These are phyloP conservation scores for Kwoniella europaea DNA, from an alignment of 768 basidiomycete species.

Conservation along the genomic window DNA sequence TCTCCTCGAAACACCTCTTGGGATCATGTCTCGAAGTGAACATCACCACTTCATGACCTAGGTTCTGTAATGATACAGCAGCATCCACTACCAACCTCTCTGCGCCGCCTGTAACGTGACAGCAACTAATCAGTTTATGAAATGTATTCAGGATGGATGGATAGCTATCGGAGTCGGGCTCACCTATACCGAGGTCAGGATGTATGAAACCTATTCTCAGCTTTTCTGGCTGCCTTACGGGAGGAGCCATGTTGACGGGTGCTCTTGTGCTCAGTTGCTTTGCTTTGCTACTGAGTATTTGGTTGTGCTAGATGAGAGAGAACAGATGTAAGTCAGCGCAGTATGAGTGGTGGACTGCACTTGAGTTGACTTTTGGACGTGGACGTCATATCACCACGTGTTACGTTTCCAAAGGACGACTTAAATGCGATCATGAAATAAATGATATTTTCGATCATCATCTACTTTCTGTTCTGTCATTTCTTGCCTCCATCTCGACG, in stretches of 20 bases:
- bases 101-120: slow-evolving; percentile 74
- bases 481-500: slow-evolving; percentile 4
- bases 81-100: slow-evolving; percentile 95
- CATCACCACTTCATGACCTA: slow-evolving; percentile 83
- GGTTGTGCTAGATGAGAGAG: no score
- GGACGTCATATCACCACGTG: slow-evolving; percentile 1
- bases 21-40: slow-evolving; percentile 94
- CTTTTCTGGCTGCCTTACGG: slow-evolving; percentile 25
- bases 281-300: slow-evolving; percentile 5
- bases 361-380: background rate
- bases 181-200: slow-evolving; percentile 93
- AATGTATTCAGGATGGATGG: background rate
- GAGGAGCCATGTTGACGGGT: background rate
- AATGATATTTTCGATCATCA: slow-evolving; percentile 1
- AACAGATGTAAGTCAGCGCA: no score
- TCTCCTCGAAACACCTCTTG: slow-evolving; percentile 89
- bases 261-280: background rate
- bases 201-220: slow-evolving; percentile 79
- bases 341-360: no score
- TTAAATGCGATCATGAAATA: background rate
- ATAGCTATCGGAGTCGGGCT: slow-evolving; percentile 5
- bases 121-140: no score
- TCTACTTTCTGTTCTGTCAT: background rate
- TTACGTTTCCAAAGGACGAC: background rate
- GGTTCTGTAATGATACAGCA: slow-evolving; percentile 80